Evolutionary conservation across 495 filamentous ascomycete species (phyloP).

Genomic region (Mycothermus thermophilus): DNA sequence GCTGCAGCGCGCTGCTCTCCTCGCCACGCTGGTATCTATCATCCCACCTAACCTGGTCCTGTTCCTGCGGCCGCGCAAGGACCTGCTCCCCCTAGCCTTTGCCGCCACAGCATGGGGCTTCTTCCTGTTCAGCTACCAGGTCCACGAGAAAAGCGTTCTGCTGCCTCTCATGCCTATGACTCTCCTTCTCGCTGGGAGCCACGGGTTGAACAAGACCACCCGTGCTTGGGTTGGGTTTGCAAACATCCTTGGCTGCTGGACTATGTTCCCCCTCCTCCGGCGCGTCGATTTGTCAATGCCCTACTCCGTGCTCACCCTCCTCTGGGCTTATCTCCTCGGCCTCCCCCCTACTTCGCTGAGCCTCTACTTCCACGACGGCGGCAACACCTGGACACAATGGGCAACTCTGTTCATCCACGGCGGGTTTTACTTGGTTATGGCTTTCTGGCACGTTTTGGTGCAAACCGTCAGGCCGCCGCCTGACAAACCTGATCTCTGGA

Average conservation of each 20-base stretch:
- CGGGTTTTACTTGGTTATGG: slow-evolving; percentile 61
- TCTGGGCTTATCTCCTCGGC: slow-evolving; percentile 86
- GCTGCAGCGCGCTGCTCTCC: slow-evolving; percentile 64
- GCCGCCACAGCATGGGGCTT: slow-evolving; percentile 86
- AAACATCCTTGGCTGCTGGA: slow-evolving; percentile 85
- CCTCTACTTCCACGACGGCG: slow-evolving; percentile 42
- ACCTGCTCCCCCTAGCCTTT: slow-evolving; percentile 63
- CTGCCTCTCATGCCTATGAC: slow-evolving; percentile 88
- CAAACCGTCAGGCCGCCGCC: slow-evolving; percentile 48
- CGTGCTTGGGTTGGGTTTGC: slow-evolving; percentile 88
- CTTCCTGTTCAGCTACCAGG: slow-evolving; percentile 93
- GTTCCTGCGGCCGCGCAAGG: slow-evolving; percentile 62
- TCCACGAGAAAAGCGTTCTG: slow-evolving; percentile 93
- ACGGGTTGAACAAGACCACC: slow-evolving; percentile 57
- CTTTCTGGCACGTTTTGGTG: slow-evolving; percentile 67
- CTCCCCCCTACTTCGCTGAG: slow-evolving; percentile 63
- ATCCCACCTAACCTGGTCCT: slow-evolving; percentile 62
- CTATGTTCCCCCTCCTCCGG: slow-evolving; percentile 78
- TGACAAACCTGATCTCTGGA: slow-evolving; percentile 83
- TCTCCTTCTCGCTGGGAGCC: slow-evolving; percentile 59
- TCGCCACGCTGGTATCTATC: slow-evolving; percentile 63
- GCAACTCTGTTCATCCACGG: slow-evolving; percentile 55
- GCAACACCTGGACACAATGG: slow-evolving; percentile 33
- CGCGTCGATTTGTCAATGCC: slow-evolving; percentile 74
- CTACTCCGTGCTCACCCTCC: slow-evolving; percentile 64